phyloP scores from a whole-genome alignment of 257 asterid genomes.

The Thymus mandschuricus region DNA sequence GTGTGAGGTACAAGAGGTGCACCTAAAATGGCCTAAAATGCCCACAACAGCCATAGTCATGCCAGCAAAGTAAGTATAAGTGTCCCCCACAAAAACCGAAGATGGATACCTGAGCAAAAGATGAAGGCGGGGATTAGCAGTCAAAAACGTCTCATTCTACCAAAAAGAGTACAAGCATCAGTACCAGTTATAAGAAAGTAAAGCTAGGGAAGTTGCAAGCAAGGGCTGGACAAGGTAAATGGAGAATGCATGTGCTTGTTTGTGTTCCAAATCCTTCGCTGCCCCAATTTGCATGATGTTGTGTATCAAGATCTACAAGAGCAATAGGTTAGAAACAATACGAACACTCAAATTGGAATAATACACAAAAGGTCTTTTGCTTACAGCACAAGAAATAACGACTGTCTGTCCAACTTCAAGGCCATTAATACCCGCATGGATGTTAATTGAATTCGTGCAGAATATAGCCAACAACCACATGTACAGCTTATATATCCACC shows the following conservation, averaged over 20 bases:
- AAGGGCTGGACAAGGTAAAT: slow-evolving; percentile 88
- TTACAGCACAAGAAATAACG: slow-evolving; percentile 88
- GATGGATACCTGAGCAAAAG: slow-evolving; percentile 73
- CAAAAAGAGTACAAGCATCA: slow-evolving; percentile 20
- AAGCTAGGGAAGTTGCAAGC: slow-evolving; percentile 91
- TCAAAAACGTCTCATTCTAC: slow-evolving; percentile 2
- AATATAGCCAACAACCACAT: slow-evolving; percentile 93
- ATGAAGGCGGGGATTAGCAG: slow-evolving; percentile 25
- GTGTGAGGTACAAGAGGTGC: slow-evolving; percentile 15
- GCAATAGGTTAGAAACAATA: slow-evolving; percentile 22
- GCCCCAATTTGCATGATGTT: slow-evolving; percentile 90
- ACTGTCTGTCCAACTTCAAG: slow-evolving; percentile 98
- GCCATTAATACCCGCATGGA: slow-evolving; percentile 94
- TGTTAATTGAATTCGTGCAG: slow-evolving; percentile 94
- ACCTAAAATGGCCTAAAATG: slow-evolving; percentile 91
- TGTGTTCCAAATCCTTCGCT: slow-evolving; percentile 67
- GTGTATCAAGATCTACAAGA: slow-evolving; percentile 74
- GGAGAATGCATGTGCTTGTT: slow-evolving; percentile 94
- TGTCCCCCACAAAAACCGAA: slow-evolving; percentile 86
- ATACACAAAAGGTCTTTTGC: slow-evolving; percentile 26
- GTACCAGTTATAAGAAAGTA: slow-evolving; percentile 92
- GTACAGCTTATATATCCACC: slow-evolving; percentile 89
- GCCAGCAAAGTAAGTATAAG: slow-evolving; percentile 89
- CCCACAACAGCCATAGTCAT: slow-evolving; percentile 95
- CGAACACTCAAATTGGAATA: not conserved